Conservation (phyloP, 2,329 filamentous ascomycete species). For the Trematosphaeria pertusa region DNA sequence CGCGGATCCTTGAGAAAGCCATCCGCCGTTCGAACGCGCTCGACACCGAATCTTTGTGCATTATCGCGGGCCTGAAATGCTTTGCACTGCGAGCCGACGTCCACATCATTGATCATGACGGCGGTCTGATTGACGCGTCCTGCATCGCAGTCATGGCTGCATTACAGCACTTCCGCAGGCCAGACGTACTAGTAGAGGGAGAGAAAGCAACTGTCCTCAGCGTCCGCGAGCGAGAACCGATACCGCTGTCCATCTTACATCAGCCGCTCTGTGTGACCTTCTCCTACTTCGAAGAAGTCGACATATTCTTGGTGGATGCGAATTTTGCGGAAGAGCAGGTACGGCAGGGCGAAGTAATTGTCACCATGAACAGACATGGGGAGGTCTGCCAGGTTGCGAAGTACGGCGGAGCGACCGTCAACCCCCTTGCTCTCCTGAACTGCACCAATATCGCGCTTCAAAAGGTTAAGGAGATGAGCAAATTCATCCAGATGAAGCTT, state of each 20-base stretch:
- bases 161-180: slow-evolving; percentile 87
- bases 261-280: slow-evolving; percentile 92
- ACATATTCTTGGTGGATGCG: slow-evolving; percentile 75
- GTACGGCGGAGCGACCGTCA: slow-evolving; percentile 81
- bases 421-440: slow-evolving; percentile 78
- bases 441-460: slow-evolving; percentile 76
- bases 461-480: slow-evolving; percentile 82
- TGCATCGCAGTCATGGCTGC: slow-evolving; percentile 89
- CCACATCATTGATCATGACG: slow-evolving; percentile 89
- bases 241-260: slow-evolving; percentile 89
- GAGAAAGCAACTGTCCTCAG: slow-evolving; percentile 86
- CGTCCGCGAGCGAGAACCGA: slow-evolving; percentile 83
- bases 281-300: slow-evolving; percentile 79
- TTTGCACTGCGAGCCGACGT: slow-evolving; percentile 92
- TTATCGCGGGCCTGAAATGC: slow-evolving; percentile 87
- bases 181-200: slow-evolving; percentile 85
- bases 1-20: slow-evolving; percentile 90
- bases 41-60: slow-evolving; percentile 94
- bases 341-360: slow-evolving; percentile 73
- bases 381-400: slow-evolving; percentile 94
- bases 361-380: slow-evolving; percentile 87
- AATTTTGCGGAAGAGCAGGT: slow-evolving; percentile 79
- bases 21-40: slow-evolving; percentile 90
- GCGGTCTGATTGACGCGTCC: slow-evolving; percentile 83
- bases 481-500: slow-evolving; percentile 74